phyloP scores from a whole-genome alignment of 2,329 filamentous ascomycete species.

The Aureobasidium melanogenum region DNA sequence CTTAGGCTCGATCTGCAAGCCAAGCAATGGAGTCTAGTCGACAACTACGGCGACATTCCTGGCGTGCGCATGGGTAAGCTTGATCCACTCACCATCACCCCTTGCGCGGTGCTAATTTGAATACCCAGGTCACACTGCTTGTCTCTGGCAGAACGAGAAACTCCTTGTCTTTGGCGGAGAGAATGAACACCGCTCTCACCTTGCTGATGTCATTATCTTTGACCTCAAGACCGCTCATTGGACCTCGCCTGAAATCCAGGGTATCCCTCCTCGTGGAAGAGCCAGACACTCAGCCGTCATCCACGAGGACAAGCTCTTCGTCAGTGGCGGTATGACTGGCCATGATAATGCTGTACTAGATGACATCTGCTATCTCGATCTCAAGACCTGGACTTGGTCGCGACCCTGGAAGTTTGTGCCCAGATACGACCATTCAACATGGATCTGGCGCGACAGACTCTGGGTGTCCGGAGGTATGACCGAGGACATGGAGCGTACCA shows the following conservation, averaged over 20 bases:
- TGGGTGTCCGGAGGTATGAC: slow-evolving; percentile 96
- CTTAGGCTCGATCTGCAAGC: slow-evolving; percentile 77
- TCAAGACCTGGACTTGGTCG: slow-evolving; percentile 98
- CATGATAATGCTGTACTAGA: slow-evolving; percentile 88
- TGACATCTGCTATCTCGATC: slow-evolving; percentile 91
- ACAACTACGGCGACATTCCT: slow-evolving; percentile 97
- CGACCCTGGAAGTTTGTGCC: slow-evolving; percentile 91
- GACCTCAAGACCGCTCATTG: slow-evolving; percentile 90
- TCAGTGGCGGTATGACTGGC: slow-evolving; percentile 90
- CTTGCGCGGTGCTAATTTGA: slow-evolving; percentile 10
- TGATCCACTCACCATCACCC: background rate
- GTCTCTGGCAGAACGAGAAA: slow-evolving; percentile 86
- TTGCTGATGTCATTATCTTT: slow-evolving; percentile 93
- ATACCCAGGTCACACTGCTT: slow-evolving; percentile 84
- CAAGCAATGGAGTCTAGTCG: slow-evolving; percentile 88
- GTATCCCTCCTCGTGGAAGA: slow-evolving; percentile 77
- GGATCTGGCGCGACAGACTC: slow-evolving; percentile 83
- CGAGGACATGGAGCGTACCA: slow-evolving; percentile 93
- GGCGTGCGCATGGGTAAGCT: slow-evolving; percentile 85
- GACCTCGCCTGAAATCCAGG: slow-evolving; percentile 83
- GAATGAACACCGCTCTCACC: slow-evolving; percentile 92
- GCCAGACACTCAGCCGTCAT: slow-evolving; percentile 90
- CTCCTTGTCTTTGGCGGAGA: slow-evolving; percentile 96
- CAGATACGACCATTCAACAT: slow-evolving; percentile 89
- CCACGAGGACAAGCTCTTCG: slow-evolving; percentile 92